A percentile compares a stretch with the other conserved stretches of the same genome.
These are phyloP conservation scores for Obba rivulosa DNA, from an alignment of 768 basidiomycete species.

Conservation along the genomic window DNA sequence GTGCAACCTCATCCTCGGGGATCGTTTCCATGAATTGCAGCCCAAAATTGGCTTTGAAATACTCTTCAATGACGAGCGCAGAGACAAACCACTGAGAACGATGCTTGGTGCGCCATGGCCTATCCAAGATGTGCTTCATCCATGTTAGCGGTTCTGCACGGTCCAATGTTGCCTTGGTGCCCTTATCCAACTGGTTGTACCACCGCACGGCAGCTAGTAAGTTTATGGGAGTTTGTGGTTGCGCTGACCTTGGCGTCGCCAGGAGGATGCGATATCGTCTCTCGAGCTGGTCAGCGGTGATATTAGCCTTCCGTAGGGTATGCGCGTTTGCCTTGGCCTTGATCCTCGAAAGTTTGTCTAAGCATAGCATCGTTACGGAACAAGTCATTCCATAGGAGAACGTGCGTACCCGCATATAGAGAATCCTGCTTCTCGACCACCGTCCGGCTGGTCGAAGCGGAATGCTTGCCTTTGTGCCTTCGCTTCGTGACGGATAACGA, in stretches of 20 bases:
- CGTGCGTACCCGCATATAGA: conserved; percentile 45
- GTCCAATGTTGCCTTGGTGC: conserved; percentile 50
- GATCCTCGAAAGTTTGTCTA: conserved; percentile 57
- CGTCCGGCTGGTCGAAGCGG: conserved; percentile 33
- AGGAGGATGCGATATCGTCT: conserved; percentile 60
- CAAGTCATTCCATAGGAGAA: neutral
- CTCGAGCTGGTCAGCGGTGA: conserved; percentile 59
- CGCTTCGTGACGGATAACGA: conserved; percentile 50
- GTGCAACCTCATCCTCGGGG: conserved; percentile 32
- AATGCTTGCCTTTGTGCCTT: conserved; percentile 55
- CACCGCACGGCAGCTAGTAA: conserved; percentile 51
- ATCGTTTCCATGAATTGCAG: conserved; percentile 38
- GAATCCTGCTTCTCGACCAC: conserved; percentile 57
- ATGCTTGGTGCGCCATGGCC: conserved; percentile 26
- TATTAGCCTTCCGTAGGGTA: conserved; percentile 58
- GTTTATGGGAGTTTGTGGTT: conserved; percentile 29
- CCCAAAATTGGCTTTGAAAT: conserved; percentile 36
- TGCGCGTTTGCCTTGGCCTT: conserved; percentile 43
- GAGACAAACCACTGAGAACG: conserved; percentile 60
- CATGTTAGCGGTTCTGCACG: conserved; percentile 67
- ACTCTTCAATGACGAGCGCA: conserved; percentile 67
- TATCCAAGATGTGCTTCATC: conserved; percentile 62
- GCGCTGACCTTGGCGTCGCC: conserved; percentile 28
- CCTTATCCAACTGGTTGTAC: conserved; percentile 47
- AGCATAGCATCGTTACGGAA: neutral